Evolutionary conservation across 768 basidiomycete species (phyloP), one percentile per base, ranked within the genome.

Genomic region (Pholiota molesta): DNA sequence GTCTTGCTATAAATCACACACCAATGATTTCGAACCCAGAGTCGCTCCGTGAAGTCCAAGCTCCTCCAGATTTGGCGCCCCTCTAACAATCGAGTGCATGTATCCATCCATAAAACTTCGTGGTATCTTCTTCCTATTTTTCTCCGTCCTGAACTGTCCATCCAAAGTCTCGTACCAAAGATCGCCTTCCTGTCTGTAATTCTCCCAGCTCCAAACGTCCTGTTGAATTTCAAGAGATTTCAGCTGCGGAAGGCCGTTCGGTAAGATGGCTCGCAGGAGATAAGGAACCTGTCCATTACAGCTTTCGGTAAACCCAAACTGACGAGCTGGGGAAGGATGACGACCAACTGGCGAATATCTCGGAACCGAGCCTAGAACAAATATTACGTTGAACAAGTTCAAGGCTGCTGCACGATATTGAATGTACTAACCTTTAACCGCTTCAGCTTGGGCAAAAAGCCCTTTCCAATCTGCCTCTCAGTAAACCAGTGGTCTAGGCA

Each of bases 261-360:
- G 63, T 7, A 66, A 29, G 16, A 68, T 35, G 5, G 28, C 21
- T 19, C 66, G 66, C 3, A 69, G 59, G 2, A 69, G 64, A 57
- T 66, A 69, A 0, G 69, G 65, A 28, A 68, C 62, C 29, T 69
- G 69, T 0, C 61, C 61, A 9, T 69, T 66, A 6, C 62, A 37
- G 17, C 53, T 64, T 1, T 55, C 21, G 21, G 44, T n/a, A 35
- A 68, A 31, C 8, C 19, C 10, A 68, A 55, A 31, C 58, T 51
- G 9, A 60, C 19, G 10, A 68, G 52, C 31, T 55, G 67, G 1
- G 16, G 54, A 4, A 68, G 45, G 17, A 65, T 52, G 2, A 60
- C 53, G 17, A 52, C 42, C 21, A 66, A 49, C 5, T 1, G 0
- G 3, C 58, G 60, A 1, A 62, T 60, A 45, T 68, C 67, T 9